These are phyloP conservation scores for Lipomyces japonicus DNA, from an alignment of 805 yeast species.

Conservation along the genomic window DNA sequence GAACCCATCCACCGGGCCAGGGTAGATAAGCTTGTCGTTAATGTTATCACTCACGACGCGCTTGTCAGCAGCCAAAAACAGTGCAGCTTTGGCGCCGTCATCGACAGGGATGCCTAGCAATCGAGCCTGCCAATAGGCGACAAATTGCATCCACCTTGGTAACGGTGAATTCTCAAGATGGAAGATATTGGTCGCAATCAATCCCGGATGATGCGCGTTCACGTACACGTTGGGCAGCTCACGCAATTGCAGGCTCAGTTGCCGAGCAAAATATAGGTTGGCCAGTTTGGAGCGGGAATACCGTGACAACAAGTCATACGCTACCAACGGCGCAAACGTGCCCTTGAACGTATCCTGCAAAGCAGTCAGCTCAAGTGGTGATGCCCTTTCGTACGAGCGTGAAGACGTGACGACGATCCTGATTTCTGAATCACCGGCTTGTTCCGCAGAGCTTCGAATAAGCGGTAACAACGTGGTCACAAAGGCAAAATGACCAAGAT, in stretches of 20 bases:
- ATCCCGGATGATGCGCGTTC: slow-evolving; percentile 27
- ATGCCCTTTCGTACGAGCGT: slow-evolving; percentile 3
- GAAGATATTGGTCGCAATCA: slow-evolving; percentile 19
- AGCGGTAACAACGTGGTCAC: slow-evolving; percentile 24
- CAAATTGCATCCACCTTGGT: slow-evolving; percentile 7
- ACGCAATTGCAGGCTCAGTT: slow-evolving; percentile 9
- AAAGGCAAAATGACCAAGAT: slow-evolving; percentile 28
- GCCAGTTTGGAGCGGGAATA: slow-evolving; percentile 26
- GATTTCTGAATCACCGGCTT: slow-evolving; percentile 11
- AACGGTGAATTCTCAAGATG: slow-evolving; percentile 17
- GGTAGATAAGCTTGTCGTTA: slow-evolving; percentile 14
- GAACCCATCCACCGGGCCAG: slow-evolving; percentile 17
- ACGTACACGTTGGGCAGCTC: slow-evolving; percentile 18
- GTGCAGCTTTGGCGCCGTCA: slow-evolving; percentile 23
- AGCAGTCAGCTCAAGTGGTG: slow-evolving; percentile 11
- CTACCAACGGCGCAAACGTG: slow-evolving; percentile 3
- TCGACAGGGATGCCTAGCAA: slow-evolving; percentile 15
- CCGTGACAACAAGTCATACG: slow-evolving; percentile 11
- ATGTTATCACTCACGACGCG: slow-evolving; percentile 5
- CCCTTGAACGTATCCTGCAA: slow-evolving; percentile 7
- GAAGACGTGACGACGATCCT: slow-evolving; percentile 23
- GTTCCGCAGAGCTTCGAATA: slow-evolving; percentile 13
- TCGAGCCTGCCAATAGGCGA: slow-evolving; percentile 15
- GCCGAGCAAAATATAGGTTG: slow-evolving; percentile 18
- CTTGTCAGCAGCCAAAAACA: slow-evolving; percentile 18